Base-by-base conservation (phyloP, 306 rosid genomes). In the Medicago lupulina region DNA sequence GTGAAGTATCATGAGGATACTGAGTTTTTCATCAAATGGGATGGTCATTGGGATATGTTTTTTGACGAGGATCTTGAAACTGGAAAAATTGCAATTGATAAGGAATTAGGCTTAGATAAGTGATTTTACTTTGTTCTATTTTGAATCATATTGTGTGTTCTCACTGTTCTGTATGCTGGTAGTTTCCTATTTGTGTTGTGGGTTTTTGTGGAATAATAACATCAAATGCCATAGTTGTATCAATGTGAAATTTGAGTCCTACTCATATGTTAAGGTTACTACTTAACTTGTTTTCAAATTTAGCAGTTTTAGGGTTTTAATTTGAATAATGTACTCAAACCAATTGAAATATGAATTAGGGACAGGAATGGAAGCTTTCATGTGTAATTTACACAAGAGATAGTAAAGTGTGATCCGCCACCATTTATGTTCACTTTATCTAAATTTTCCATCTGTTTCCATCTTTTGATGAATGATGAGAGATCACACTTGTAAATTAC, bases 1-100 rank as follows among this genome's bases (percentile, higher is more conserved):
- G 98, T 93, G 7, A 86, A 85, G 77, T 93, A 91, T 67, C 55
- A 88, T 2, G 96, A 87, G 43, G 97, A 89, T 11, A 91, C 98
- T 4, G 83, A 91, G 78, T 93, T 93, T 19, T 93, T 93, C 80
- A 93, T 93, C 65, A 93, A 86, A 76, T 93, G 98, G 98, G 98
- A 93, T 81, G 97, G 98, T 0, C 88, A 87, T 2, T 93, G 97
- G 98, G 97, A 93, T 43, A 85, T 91, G 92, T 88, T 93, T 82
- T 91, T 93, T 65, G 96, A 91, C 12, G 97, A 93, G 76, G 97
- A 91, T 76, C 85, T 91, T 47, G 79, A 83, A 1, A 18, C 91
- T 75, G 96, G 90, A 0, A 77, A 83, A 40, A 74, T 25, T 2
- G 91, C 85, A 5, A 61, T 90, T 78, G 85, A 87, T 0, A 80